A percentile compares a stretch with the other conserved stretches of the same genome.
Conservation (phyloP, 116 monocot species). For the Iris pallida region DNA sequence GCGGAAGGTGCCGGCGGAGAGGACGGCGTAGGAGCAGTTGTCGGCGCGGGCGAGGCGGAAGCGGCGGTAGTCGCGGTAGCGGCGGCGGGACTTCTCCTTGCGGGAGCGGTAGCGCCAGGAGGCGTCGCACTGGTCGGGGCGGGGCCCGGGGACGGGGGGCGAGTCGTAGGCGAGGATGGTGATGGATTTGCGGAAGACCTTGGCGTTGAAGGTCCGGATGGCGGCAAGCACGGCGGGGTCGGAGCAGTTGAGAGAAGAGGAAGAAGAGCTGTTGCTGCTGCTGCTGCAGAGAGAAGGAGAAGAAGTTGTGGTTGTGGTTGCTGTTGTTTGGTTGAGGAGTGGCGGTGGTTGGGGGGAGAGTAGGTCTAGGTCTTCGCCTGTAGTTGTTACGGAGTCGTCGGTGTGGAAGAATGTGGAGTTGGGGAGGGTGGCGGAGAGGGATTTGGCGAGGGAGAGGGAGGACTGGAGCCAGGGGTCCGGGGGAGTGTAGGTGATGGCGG, state of each 20-base stretch:
- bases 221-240: conserved; percentile 31
- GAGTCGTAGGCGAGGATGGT: conserved; percentile 35
- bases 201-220: conserved; percentile 31
- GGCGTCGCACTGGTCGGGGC: conserved; percentile 29
- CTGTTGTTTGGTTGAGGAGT: not conserved
- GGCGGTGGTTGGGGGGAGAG: not conserved
- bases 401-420: conserved; percentile 9
- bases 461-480: conserved; percentile 13
- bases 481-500: conserved; percentile 11
- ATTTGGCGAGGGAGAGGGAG: conserved; percentile 9
- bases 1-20: conserved; percentile 30
- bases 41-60: conserved; percentile 22
- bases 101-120: conserved; percentile 43
- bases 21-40: conserved; percentile 29
- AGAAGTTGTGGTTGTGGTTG: not conserved
- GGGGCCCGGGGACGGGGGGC: conserved; percentile 36
- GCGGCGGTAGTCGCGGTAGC: conserved; percentile 45
- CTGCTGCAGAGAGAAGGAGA: not conserved
- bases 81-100: conserved; percentile 38
- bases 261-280: conserved; percentile 8
- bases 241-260: conserved; percentile 33
- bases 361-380: conserved; percentile 11
- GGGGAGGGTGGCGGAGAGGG: conserved; percentile 10
- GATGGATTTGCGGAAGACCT: conserved; percentile 27
- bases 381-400: conserved; percentile 11